Evolutionary conservation across 805 yeast species (phyloP), one percentile per base, ranked within the genome.

Genomic region (Teunomyces gatunensis): DNA sequence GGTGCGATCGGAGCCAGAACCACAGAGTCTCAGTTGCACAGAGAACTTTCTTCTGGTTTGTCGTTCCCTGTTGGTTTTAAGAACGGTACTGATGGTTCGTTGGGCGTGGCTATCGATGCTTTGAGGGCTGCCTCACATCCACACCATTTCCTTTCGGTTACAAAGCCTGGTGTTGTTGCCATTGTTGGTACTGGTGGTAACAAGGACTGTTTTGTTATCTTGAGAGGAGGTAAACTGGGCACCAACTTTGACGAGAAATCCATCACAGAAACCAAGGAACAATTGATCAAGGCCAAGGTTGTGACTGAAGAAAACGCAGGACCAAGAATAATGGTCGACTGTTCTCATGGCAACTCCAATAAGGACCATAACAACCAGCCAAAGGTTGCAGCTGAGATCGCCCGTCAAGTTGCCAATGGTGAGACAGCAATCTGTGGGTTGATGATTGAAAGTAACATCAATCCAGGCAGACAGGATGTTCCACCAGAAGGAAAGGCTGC

Each of bases 1-100:
- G 99, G 99, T 61, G 99, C 99, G 42, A 91, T 92, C 67, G 99
- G 99, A 61, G 99, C 99, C 34, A 86, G 99, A 78, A 92, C 99
- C 40, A 92, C 99, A 34, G 99, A 92, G 75, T 90, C 97, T 34
- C 99, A 92, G 75, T 81, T 92, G 46, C 99, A 92, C 70, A 85
- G 99, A 69, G 99, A 92, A 70, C 80, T 92, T 57, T 96, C 98
- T 3, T 90, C 97, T 0, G 99, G 98, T 28, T 75, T 94, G 41
- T 88, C 96, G 3, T 92, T 94, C 89, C 99, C 99, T 37, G 89
- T 92, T 50, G 99, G 99, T 46, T 92, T 92, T 85, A 92, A 92
- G 68, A 92, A 92, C 64, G 98, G 98, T 63, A 92, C 99, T 35
- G 98, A 94, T 67, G 99, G 99, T 63, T 83, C 91, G 39, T 70